phyloP scores from a whole-genome alignment of 2,329 filamentous ascomycete genomes.

The Trichoderma aggressivum region DNA sequence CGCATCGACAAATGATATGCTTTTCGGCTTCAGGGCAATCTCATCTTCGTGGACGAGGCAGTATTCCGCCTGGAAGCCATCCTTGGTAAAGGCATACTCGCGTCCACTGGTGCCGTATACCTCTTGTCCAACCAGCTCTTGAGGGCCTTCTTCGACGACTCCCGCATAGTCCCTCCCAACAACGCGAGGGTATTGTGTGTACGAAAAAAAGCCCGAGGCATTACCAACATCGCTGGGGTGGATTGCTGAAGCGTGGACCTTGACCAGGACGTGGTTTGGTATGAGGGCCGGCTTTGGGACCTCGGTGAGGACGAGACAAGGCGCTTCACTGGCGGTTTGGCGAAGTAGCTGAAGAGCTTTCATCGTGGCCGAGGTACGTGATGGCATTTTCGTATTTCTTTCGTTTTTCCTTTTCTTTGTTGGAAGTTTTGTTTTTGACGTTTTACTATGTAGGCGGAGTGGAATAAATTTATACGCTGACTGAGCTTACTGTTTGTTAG shows the following conservation, averaged over 20 bases:
- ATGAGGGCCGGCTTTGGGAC: constrained; percentile 15
- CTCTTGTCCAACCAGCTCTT: constrained; percentile 12
- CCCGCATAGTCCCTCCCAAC: constrained; percentile 18
- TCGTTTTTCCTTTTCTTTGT: background rate
- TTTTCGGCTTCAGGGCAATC: constrained; percentile 17
- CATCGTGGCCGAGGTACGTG: constrained; percentile 4
- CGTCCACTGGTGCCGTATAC: constrained; percentile 18
- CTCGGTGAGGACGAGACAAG: background rate
- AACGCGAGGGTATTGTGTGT: constrained; percentile 15
- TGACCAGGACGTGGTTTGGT: constrained; percentile 18
- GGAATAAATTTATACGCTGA: background rate
- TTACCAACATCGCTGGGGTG: constrained; percentile 19
- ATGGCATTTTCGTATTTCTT: background rate
- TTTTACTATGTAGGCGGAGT: background rate
- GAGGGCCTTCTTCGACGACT: constrained; percentile 16
- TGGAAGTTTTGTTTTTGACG: background rate
- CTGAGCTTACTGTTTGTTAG: background rate
- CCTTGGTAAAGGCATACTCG: constrained; percentile 17
- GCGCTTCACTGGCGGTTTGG: background rate
- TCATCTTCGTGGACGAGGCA: constrained; percentile 7
- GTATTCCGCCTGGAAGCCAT: constrained; percentile 19
- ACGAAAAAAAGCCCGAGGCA: constrained; percentile 3
- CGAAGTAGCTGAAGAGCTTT: constrained; percentile 7
- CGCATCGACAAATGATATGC: constrained; percentile 13
- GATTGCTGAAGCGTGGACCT: constrained; percentile 17